Conservation (phyloP, 148 eudicot genomes). For the Mesembryanthemum crystallinum region DNA sequence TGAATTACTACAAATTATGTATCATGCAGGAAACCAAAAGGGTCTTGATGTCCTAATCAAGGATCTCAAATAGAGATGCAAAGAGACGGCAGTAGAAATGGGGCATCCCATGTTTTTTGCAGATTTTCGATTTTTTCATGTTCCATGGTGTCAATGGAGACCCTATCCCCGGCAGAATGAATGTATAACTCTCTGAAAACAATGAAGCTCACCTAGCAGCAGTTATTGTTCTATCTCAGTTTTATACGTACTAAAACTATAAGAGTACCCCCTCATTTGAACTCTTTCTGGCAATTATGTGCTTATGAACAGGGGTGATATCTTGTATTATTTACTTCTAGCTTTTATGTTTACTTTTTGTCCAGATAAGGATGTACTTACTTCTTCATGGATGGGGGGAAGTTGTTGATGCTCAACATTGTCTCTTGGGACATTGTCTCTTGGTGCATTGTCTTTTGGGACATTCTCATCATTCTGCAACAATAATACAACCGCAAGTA, state of each 20-base stretch:
- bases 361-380: conserved; percentile 15
- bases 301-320: not conserved
- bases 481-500: conserved; percentile 9
- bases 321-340: not conserved
- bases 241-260: not conserved
- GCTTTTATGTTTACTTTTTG: not conserved
- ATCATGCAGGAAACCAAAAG: not conserved
- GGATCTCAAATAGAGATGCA: not conserved
- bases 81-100: not conserved
- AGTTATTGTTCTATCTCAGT: not conserved
- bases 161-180: too few species aligned
- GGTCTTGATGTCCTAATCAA: not conserved
- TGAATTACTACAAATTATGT: not conserved
- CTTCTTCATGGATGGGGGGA: conserved; percentile 37
- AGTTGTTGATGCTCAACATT: conserved; percentile 27
- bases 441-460: conserved; percentile 18
- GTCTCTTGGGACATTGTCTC: conserved; percentile 24
- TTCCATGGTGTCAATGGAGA: not conserved
- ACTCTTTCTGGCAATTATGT: not conserved
- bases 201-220: not conserved
- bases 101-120: not conserved
- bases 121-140: too few species aligned
- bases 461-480: conserved; percentile 37
- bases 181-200: too few species aligned
- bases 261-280: not conserved